phyloP scores from a whole-genome alignment of 441 rosid genomes.

The Croton setiger region DNA sequence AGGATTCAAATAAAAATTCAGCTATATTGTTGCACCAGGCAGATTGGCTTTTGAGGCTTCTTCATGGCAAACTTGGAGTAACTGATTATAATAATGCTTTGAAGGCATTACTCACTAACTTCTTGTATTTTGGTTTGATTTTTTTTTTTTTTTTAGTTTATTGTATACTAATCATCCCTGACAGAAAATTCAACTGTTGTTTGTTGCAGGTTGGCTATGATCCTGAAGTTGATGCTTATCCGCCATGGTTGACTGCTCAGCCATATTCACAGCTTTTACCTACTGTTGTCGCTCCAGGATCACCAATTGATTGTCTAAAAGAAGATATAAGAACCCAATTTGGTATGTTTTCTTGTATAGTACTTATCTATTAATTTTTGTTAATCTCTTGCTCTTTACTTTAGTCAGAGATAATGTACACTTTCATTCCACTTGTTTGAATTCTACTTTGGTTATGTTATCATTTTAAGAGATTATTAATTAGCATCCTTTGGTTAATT shows the following conservation, averaged over 20 bases:
- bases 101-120: constrained; percentile 42
- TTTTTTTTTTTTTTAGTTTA: background rate
- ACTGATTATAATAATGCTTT: constrained; percentile 91
- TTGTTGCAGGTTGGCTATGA: constrained; percentile 78
- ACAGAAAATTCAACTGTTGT: constrained; percentile 5
- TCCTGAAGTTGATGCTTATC: constrained; percentile 81
- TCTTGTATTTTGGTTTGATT: background rate
- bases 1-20: constrained; percentile 42
- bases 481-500: background rate
- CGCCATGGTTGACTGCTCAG: constrained; percentile 77
- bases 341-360: constrained; percentile 36
- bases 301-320: constrained; percentile 57
- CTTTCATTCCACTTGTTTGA: background rate
- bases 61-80: constrained; percentile 83
- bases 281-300: constrained; percentile 71
- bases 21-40: constrained; percentile 77
- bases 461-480: background rate
- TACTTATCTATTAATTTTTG: background rate
- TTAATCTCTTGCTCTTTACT: background rate
- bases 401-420: background rate
- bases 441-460: background rate
- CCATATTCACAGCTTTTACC: constrained; percentile 77
- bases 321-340: constrained; percentile 47
- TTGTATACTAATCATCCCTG: background rate
- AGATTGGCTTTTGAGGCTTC: constrained; percentile 94